These are phyloP conservation scores for Botrytis galanthina DNA, from an alignment of 2,329 filamentous ascomycete genomes.

Conservation along the genomic window DNA sequence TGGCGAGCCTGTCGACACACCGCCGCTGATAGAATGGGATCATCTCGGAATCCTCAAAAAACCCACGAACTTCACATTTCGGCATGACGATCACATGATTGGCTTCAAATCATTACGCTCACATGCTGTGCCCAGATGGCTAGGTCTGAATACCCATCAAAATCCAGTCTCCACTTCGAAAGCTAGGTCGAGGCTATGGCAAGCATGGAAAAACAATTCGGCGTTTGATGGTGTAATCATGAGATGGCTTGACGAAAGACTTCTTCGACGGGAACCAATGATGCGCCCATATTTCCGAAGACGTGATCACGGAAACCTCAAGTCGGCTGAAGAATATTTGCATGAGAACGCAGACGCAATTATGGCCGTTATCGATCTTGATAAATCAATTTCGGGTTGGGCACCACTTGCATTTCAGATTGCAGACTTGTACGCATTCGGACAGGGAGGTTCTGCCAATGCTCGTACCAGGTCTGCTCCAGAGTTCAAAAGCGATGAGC, in stretches of 20 bases:
- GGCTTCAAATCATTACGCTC: conserved; percentile 41
- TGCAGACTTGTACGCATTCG: conserved; percentile 40
- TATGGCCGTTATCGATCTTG: conserved; percentile 37
- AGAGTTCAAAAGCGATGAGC: conserved; percentile 27
- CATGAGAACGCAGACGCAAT: conserved; percentile 36
- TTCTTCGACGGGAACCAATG: conserved; percentile 43
- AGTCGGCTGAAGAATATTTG: conserved; percentile 43
- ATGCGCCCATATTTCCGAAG: conserved; percentile 42
- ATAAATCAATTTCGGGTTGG: conserved; percentile 34
- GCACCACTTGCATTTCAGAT: conserved; percentile 39
- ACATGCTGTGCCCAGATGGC: conserved; percentile 34
- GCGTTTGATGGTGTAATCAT: conserved; percentile 47
- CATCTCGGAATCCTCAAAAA: conserved; percentile 44
- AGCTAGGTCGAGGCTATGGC: conserved; percentile 46
- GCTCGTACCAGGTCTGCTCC: conserved; percentile 38
- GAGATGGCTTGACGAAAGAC: conserved; percentile 47
- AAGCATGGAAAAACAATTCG: conserved; percentile 46
- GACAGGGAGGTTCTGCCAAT: conserved; percentile 39
- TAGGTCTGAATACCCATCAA: conserved; percentile 40
- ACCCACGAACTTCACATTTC: conserved; percentile 44
- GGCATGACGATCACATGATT: conserved; percentile 52
- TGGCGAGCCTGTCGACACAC: conserved; percentile 48
- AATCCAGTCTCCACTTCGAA: conserved; percentile 43
- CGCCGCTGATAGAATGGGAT: conserved; percentile 48
- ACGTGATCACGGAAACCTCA: conserved; percentile 41